These are phyloP conservation scores for Fusarium verrucosum DNA, from an alignment of 2,329 filamentous ascomycete species.

Conservation along the genomic window DNA sequence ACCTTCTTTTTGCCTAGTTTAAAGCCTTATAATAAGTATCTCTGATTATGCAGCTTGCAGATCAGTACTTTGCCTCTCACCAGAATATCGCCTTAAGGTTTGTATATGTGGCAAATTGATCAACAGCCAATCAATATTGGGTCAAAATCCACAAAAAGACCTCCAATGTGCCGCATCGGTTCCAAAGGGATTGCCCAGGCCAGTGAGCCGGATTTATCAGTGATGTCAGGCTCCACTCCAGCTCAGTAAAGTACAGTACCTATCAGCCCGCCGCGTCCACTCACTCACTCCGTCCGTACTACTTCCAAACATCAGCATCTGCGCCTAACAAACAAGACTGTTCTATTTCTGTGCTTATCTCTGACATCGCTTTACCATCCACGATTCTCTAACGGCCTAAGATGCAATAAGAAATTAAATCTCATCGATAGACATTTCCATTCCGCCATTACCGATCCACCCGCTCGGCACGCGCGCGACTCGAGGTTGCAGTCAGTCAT, in stretches of 20 bases:
- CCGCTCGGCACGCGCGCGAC: constrained; percentile 32
- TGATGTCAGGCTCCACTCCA: constrained; percentile 36
- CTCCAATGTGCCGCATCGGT: too few relatives aligned
- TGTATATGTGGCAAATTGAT: too few relatives aligned
- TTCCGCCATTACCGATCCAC: neutral
- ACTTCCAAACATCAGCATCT: constrained; percentile 21
- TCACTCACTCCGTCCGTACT: too few relatives aligned
- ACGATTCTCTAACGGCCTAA: neutral
- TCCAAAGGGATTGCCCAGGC: constrained; percentile 16
- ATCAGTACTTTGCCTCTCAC: too few relatives aligned
- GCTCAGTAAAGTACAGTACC: too few relatives aligned
- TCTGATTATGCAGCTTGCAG: too few relatives aligned
- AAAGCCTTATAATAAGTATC: too few relatives aligned
- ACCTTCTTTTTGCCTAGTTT: too few relatives aligned
- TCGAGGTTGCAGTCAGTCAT: constrained; percentile 16
- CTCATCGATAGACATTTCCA: neutral
- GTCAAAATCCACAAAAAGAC: too few relatives aligned
- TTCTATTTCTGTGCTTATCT: neutral
- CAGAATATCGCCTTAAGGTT: too few relatives aligned
- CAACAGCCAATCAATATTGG: too few relatives aligned
- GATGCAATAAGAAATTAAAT: constrained; percentile 18
- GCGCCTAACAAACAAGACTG: constrained; percentile 14
- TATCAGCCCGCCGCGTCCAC: constrained; percentile 9
- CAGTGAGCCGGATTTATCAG: constrained; percentile 5
- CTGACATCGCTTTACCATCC: neutral